Evolutionary conservation across 2,329 filamentous ascomycete species (phyloP).

Genomic region (Setomelanomma holmii): DNA sequence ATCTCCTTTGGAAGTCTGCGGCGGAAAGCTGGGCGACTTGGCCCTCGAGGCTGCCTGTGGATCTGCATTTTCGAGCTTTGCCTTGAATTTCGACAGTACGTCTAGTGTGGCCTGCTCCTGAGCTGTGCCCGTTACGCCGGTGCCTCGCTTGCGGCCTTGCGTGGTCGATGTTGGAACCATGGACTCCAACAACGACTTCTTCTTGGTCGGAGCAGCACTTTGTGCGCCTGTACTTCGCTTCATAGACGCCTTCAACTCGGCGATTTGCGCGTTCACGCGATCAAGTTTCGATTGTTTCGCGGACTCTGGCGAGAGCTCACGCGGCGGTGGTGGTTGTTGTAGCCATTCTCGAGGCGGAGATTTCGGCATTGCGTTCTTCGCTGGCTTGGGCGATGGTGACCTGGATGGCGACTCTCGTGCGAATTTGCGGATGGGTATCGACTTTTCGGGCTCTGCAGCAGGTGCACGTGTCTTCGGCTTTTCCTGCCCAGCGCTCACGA

Average conservation of each 20-base stretch:
- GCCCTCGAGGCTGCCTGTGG: conserved; percentile 49
- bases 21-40: conserved; percentile 24
- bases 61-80: conserved; percentile 65
- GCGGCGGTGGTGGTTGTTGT: conserved; percentile 33
- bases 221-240: conserved; percentile 62
- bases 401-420: conserved; percentile 31
- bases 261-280: conserved; percentile 79
- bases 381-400: conserved; percentile 31
- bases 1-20: conserved; percentile 21
- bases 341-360: conserved; percentile 25
- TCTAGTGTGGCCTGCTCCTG: conserved; percentile 66
- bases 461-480: conserved; percentile 47
- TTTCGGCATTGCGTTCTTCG: conserved; percentile 15
- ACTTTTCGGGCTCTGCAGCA: conserved; percentile 24
- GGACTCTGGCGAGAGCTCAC: conserved; percentile 50
- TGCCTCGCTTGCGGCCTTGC: conserved; percentile 72
- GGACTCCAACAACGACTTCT: conserved; percentile 70
- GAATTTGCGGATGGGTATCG: conserved; percentile 44
- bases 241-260: conserved; percentile 82
- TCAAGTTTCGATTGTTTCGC: conserved; percentile 61
- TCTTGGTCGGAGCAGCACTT: conserved; percentile 50
- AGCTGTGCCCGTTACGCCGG: conserved; percentile 58
- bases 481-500: conserved; percentile 61
- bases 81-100: conserved; percentile 79
- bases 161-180: conserved; percentile 77